Base-by-base conservation (phyloP, 371 early-diverging fungal genomes). In the Mortierella sp. region DNA sequence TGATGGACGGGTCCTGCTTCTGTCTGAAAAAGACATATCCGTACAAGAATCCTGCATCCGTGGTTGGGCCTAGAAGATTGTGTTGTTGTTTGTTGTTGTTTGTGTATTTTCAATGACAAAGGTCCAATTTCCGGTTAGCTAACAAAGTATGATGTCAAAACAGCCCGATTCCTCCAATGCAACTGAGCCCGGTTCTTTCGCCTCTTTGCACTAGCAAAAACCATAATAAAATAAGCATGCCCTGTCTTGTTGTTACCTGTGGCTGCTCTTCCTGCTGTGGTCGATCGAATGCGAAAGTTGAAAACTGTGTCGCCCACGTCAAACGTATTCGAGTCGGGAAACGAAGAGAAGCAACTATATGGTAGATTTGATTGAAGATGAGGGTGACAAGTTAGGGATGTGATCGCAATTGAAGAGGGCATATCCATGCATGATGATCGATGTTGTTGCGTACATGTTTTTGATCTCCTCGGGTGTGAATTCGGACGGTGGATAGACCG, bases 21-120 rank as follows among this genome's bases (percentile, higher is more conserved):
- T 98, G 99, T 40, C 98, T 91, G 80, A 99, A 99, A 79, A 97
- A 97, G 6, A 96, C 97, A 87, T 96, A 97, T 31, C 96, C 97
- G 83, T 98, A 95, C 9, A 94, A 87, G 79, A 92, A 95, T 48
- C 93, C 94, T 61, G 95, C 94, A 68, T 90, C 91, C 16, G 89
- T 87, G 5, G 91, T 91, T 24, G 91, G 93, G 9, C 91, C 91
- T 91, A 67, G 19, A 37, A 43, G 16, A n/a, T n/a, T n/a, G n/a
- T n/a, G n/a, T n/a, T n/a, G n/a, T n/a, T n/a, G n/a, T 16, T 31
- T 13, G 13, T 45, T 19, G 45, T 45, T 45, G 45, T 45, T 8
- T 8, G 10, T 26, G 26, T 16, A 52, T 63, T 45, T 29, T 37
- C n/a, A 45, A 31, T 50, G 67, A 29, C 31, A 34, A 47, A n/a